Percentiles rank a stretch among this genome's conserved stretches.
Conservation (phyloP, 129 eudicot species). For the Escallonia rubra region DNA sequence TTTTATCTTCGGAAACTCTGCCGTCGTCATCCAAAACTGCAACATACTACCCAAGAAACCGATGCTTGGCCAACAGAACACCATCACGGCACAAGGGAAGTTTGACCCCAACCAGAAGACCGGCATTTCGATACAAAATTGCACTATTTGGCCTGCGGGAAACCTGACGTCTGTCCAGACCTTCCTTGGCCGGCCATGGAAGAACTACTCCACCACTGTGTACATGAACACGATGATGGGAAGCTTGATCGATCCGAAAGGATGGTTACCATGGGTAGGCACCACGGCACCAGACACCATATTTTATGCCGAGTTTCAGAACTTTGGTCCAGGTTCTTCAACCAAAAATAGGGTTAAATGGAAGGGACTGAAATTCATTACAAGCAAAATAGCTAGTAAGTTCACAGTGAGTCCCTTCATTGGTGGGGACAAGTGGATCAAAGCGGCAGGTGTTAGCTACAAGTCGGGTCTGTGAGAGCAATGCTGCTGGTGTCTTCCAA, state of each 20-base stretch:
- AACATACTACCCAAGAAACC: slow-evolving; percentile 39
- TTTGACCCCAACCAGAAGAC: slow-evolving; percentile 49
- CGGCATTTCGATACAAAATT: slow-evolving; percentile 42
- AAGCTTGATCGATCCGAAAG: slow-evolving; percentile 31
- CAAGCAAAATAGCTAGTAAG: slow-evolving; percentile 20
- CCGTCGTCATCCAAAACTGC: slow-evolving; percentile 47
- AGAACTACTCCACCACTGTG: slow-evolving; percentile 40
- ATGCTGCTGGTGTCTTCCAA: background rate
- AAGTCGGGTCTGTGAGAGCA: slow-evolving; percentile 33
- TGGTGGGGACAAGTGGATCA: slow-evolving; percentile 37
- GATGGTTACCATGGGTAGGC: slow-evolving; percentile 59
- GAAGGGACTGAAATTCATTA: slow-evolving; percentile 33
- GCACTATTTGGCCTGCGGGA: slow-evolving; percentile 26
- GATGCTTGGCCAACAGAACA: slow-evolving; percentile 42
- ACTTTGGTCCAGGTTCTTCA: slow-evolving; percentile 38
- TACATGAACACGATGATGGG: slow-evolving; percentile 26
- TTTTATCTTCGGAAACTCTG: slow-evolving; percentile 52
- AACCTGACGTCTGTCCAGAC: slow-evolving; percentile 21
- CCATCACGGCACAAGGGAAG: slow-evolving; percentile 55
- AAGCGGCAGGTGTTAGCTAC: slow-evolving; percentile 23
- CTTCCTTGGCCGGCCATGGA: slow-evolving; percentile 56
- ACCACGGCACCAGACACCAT: slow-evolving; percentile 29
- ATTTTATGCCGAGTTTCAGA: slow-evolving; percentile 40
- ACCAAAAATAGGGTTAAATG: slow-evolving; percentile 33
- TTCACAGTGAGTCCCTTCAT: slow-evolving; percentile 41